Conservation (phyloP, 495 filamentous ascomycete species). For the Lasiosphaeria ovina region DNA sequence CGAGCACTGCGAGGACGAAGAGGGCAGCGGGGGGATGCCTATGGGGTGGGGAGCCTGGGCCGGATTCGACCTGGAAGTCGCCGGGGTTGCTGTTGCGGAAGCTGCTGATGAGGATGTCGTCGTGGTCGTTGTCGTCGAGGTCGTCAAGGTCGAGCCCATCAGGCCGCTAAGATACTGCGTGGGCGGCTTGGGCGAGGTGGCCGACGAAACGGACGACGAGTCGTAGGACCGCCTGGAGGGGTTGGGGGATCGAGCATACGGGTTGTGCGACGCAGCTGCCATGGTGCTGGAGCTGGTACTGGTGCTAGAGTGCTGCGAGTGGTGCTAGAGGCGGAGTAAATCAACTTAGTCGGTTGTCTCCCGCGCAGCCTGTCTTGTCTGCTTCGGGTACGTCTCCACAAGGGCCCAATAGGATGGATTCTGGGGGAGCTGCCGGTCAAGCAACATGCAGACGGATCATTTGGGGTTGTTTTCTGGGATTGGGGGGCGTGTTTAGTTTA, state of each 20-base stretch:
- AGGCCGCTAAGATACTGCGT: conserved; percentile 46
- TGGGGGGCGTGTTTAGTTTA: conserved; percentile 22
- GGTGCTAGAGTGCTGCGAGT: too few species aligned
- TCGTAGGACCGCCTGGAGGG: conserved; percentile 53
- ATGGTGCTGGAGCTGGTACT: conserved; percentile 39
- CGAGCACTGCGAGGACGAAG: conserved; percentile 24
- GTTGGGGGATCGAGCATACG: conserved; percentile 54
- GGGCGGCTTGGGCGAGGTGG: conserved; percentile 50
- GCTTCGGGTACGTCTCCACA: conserved; percentile 37
- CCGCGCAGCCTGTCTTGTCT: conserved; percentile 12
- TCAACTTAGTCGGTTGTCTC: too few species aligned
- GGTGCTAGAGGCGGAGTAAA: too few species aligned
- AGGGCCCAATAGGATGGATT: conserved; percentile 38
- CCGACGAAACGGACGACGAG: conserved; percentile 54
- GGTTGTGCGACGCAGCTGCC: conserved; percentile 53
- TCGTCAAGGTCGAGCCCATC: conserved; percentile 32
- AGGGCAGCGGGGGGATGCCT: conserved; percentile 42
- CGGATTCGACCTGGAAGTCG: conserved; percentile 34
- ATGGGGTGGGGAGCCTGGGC: conserved; percentile 42
- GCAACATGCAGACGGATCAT: conserved; percentile 44
- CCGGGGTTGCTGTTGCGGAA: conserved; percentile 20
- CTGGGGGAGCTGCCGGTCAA: conserved; percentile 41
- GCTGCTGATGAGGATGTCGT: too few species aligned
- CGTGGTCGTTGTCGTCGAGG: too few species aligned
- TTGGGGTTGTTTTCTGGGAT: conserved; percentile 22